These are phyloP conservation scores for Lactarius vividus DNA, from an alignment of 768 basidiomycete species.

Conservation along the genomic window DNA sequence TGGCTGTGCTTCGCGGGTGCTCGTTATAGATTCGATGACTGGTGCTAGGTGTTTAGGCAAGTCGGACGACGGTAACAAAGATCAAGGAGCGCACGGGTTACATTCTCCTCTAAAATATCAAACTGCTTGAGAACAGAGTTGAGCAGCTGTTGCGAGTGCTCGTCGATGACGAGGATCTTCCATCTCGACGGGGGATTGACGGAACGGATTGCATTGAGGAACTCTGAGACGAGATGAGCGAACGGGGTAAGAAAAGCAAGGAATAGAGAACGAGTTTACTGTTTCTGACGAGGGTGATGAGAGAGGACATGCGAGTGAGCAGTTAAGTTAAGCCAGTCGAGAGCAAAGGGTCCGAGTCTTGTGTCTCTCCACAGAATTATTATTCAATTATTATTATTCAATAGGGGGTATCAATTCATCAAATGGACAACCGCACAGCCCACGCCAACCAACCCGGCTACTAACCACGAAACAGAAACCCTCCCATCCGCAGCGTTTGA, in stretches of 20 bases:
- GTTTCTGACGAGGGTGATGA: conserved; percentile 42
- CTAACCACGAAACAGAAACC: background rate
- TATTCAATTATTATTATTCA: background rate
- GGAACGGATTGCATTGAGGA: conserved; percentile 83
- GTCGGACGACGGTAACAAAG: background rate
- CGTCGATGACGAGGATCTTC: conserved; percentile 98
- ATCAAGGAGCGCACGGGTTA: conserved; percentile 68
- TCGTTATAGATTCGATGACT: conserved; percentile 94
- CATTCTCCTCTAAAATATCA: conserved; percentile 94
- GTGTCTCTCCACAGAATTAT: conserved; percentile 4
- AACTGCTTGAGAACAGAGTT: conserved; percentile 87
- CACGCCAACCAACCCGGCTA: conserved; percentile 4
- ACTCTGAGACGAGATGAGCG: conserved; percentile 48
- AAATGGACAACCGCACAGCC: background rate
- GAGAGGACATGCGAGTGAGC: conserved; percentile 36
- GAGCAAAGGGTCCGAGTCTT: background rate
- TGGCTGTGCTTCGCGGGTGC: conserved; percentile 75
- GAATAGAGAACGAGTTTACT: conserved; percentile 33
- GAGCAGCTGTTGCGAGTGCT: conserved; percentile 81
- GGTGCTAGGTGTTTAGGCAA: conserved; percentile 9
- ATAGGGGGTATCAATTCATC: background rate
- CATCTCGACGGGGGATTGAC: conserved; percentile 85
- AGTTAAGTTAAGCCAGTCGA: background rate
- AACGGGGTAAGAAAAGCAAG: background rate
- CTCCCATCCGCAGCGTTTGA: background rate